Evolutionary conservation across 163 green algal genomes (phyloP).

Genomic region (Scenedesmus sp.): DNA sequence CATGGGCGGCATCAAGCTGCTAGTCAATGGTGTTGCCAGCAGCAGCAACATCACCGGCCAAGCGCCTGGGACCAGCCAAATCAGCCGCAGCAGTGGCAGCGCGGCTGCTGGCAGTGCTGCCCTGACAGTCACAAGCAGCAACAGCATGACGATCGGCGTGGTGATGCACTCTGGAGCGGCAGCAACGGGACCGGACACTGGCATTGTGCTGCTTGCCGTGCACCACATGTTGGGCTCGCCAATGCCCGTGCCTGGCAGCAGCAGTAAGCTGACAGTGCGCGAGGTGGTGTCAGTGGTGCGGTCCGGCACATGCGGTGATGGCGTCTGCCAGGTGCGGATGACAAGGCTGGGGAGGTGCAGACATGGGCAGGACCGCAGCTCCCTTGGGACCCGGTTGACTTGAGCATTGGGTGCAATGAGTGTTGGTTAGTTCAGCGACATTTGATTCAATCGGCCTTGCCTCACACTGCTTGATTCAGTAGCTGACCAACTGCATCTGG

Average conservation of each 20-base stretch:
- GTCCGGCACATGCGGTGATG: slow-evolving; percentile 46
- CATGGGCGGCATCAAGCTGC: not conserved
- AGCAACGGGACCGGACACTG: not conserved
- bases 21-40: not conserved
- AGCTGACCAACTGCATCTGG: not conserved
- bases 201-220: slow-evolving; percentile 11
- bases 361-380: no score
- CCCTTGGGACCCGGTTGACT: no score
- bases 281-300: slow-evolving; percentile 11
- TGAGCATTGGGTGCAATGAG: no score
- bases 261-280: not conserved
- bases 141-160: not conserved
- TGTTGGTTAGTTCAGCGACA: not conserved
- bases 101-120: not conserved
- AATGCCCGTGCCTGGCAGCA: slow-evolving; percentile 10
- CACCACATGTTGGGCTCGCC: not conserved
- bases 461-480: not conserved
- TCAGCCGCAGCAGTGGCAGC: not conserved
- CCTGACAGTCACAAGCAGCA: slow-evolving; percentile 10
- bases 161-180: not conserved
- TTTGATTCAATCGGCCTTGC: no score
- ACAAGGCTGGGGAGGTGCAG: not conserved
- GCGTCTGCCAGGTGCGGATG: slow-evolving; percentile 54
- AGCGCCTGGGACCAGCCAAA: not conserved
- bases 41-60: not conserved